Percentiles rank a stretch among this genome's conserved stretches.
Conservation (phyloP, 768 basidiomycete species). For the Termitomyces heimii region DNA sequence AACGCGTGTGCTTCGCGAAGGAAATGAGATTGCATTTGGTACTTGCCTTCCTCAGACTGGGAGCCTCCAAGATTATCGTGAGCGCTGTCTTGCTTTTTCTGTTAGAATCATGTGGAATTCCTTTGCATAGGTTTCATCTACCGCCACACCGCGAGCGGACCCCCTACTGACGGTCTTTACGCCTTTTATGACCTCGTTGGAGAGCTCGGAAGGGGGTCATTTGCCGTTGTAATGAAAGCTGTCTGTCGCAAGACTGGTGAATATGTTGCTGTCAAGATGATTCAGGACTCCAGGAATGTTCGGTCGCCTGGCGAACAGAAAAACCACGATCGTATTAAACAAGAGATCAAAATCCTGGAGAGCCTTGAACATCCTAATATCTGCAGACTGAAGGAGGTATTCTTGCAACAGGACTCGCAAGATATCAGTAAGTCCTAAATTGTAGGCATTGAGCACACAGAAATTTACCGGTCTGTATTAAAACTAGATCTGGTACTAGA, state of each 20-base stretch:
- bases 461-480: background rate
- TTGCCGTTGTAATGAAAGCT: constrained; percentile 86
- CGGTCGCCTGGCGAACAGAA: constrained; percentile 19
- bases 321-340: constrained; percentile 37
- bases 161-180: constrained; percentile 48
- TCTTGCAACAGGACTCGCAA: constrained; percentile 50
- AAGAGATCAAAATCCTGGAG: constrained; percentile 79
- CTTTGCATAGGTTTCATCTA: constrained; percentile 60
- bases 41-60: constrained; percentile 39
- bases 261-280: constrained; percentile 87
- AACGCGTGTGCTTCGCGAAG: constrained; percentile 58
- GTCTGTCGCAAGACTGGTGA: constrained; percentile 64
- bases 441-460: background rate
- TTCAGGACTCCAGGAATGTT: constrained; percentile 44
- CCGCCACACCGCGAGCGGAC: constrained; percentile 51
- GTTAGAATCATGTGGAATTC: background rate
- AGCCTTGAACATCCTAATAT: constrained; percentile 77
- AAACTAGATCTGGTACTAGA: constrained; percentile 76
- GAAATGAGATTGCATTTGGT: constrained; percentile 88
- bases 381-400: constrained; percentile 73
- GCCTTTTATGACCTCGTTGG: constrained; percentile 58
- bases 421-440: constrained; percentile 44
- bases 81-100: constrained; percentile 19
- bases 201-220: constrained; percentile 86
- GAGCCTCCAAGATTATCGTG: constrained; percentile 69